A percentile compares a stretch with the other conserved stretches of the same genome.
These are phyloP conservation scores for Lonicera japonica DNA, from an alignment of 129 eudicot species.

Conservation along the genomic window DNA sequence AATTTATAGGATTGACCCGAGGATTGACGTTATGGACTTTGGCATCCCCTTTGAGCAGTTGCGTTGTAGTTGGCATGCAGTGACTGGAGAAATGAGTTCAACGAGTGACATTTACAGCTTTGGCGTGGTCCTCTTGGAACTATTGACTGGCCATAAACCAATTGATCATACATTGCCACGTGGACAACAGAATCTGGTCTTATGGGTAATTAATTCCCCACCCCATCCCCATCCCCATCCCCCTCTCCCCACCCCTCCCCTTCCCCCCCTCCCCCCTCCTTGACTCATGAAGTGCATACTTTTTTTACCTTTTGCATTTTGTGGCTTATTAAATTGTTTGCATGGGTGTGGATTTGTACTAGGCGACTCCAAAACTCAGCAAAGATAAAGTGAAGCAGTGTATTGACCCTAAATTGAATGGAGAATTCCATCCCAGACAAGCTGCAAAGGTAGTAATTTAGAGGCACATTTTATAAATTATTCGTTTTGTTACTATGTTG, in stretches of 20 bases:
- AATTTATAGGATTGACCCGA: too few species aligned
- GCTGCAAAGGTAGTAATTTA: conserved; percentile 73
- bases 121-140: conserved; percentile 86
- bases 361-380: conserved; percentile 92
- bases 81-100: conserved; percentile 87
- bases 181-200: conserved; percentile 91
- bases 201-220: conserved; percentile 56
- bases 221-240: too few species aligned
- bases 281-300: background rate
- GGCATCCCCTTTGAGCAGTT: too few species aligned
- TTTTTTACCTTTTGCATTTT: background rate
- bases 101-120: conserved; percentile 89
- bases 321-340: background rate
- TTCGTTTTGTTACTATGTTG: too few species aligned
- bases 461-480: background rate
- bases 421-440: conserved; percentile 78
- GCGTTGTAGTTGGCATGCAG: conserved; percentile 67
- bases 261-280: too few species aligned
- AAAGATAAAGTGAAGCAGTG: conserved; percentile 90
- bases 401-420: conserved; percentile 65
- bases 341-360: background rate
- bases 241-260: background rate
- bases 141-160: conserved; percentile 82
- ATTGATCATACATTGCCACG: conserved; percentile 95
- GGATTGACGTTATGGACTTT: too few species aligned